A percentile compares a stretch with the other conserved stretches of the same genome.
phyloP scores from a whole-genome alignment of 331 rosid species.

The Rosa hybrid region DNA sequence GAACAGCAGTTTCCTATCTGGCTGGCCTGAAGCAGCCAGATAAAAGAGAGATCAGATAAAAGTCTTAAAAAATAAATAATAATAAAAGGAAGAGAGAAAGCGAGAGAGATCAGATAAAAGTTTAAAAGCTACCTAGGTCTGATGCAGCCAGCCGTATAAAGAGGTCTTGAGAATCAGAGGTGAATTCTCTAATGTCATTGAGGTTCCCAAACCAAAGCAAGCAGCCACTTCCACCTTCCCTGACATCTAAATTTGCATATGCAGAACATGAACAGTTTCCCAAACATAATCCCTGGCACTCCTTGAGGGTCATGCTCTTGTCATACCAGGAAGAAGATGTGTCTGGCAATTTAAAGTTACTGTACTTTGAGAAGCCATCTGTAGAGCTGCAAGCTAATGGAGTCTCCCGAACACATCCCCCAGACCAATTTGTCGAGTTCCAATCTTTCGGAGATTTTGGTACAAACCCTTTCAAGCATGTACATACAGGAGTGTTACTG shows the following conservation, averaged over 20 bases:
- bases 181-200: not conserved
- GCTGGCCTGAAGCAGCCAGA: not conserved
- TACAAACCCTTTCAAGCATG: slow-evolving; percentile 41
- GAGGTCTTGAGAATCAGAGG: slow-evolving; percentile 25
- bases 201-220: slow-evolving; percentile 30
- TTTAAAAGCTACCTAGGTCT: slow-evolving; percentile 27
- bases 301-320: slow-evolving; percentile 18
- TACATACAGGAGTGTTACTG: slow-evolving; percentile 34
- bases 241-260: slow-evolving; percentile 16
- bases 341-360: slow-evolving; percentile 42
- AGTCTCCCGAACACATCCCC: slow-evolving; percentile 35
- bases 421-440: slow-evolving; percentile 37
- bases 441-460: slow-evolving; percentile 32
- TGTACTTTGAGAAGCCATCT: slow-evolving; percentile 33
- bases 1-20: not conserved
- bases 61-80: no score
- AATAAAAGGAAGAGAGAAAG: no score
- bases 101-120: not conserved
- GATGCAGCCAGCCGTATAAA: slow-evolving; percentile 42
- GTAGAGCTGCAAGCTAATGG: slow-evolving; percentile 19
- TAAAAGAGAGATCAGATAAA: not conserved
- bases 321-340: slow-evolving; percentile 35
- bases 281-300: slow-evolving; percentile 22
- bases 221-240: slow-evolving; percentile 18
- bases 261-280: slow-evolving; percentile 31